Base-by-base conservation (phyloP, 495 filamentous ascomycete species). In the Sabuloglossum arenarium region DNA sequence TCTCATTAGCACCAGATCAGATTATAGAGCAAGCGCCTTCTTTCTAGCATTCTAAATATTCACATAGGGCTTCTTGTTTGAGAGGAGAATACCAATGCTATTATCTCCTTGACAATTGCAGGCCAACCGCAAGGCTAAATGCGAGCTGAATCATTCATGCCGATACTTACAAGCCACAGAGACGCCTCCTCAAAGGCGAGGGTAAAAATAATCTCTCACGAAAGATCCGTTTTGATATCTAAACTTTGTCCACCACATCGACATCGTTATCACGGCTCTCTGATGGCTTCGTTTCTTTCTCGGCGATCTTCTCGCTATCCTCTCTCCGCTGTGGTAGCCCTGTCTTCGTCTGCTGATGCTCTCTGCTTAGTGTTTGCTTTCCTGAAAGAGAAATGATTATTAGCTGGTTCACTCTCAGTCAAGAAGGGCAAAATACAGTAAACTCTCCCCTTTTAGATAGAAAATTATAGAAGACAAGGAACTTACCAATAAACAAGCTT, bases 401-500 rank as follows among this genome's bases (percentile, higher is more conserved):
- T 30, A 51, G 47, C 12, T 2, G 21, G 47, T 11, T 51, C 24
- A 28, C 47, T 19, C 12, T 4, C 6, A 19, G 39, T 23, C 39
- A 10, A 2, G n/a, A 43, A 3, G 1, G 30, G 30, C 4, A 11
- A 4, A 11, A 11, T 32, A 5, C 5, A 11, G 30, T 32, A 32
- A 32, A 32, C 11, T 5, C 5, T 11, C 30, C 30, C 11, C 30
- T n/a, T n/a, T n/a, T n/a, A n/a, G n/a, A n/a, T n/a, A n/a, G n/a
- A n/a, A n/a, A n/a, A n/a, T n/a, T n/a, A n/a, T n/a, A n/a, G n/a
- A n/a, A n/a, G n/a, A n/a, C n/a, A 28, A 4, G 25, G 34, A 54
- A 63, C 62, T 58, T 66, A 57, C 60, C 59, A 51, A 76, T 70
- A 39, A 71, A 63, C 8, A 68, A 56, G 16, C 63, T 62, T 42